These are phyloP conservation scores for Fusarium mangiferae DNA, from an alignment of 2,329 filamentous ascomycete species.

Conservation along the genomic window DNA sequence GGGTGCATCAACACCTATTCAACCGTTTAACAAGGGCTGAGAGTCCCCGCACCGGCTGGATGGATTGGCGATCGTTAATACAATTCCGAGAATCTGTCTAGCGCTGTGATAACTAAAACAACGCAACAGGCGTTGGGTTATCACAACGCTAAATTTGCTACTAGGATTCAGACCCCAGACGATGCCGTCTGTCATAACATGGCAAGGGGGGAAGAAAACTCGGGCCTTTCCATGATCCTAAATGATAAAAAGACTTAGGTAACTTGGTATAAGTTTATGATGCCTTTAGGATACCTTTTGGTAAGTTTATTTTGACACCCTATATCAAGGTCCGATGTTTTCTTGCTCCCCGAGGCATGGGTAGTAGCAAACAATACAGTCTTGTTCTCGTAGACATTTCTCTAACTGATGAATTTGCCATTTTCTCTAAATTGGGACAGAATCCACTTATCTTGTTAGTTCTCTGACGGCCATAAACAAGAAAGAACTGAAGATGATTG, in stretches of 20 bases:
- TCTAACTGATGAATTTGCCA: neutral
- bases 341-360: no score
- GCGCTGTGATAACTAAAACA: slow-evolving; percentile 43
- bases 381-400: neutral
- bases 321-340: neutral
- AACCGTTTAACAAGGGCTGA: slow-evolving; percentile 26
- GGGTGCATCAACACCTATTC: slow-evolving; percentile 6
- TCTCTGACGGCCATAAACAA: neutral
- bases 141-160: slow-evolving; percentile 40
- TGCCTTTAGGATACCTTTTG: neutral
- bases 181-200: slow-evolving; percentile 10
- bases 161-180: slow-evolving; percentile 26
- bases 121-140: slow-evolving; percentile 36
- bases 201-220: neutral
- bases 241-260: neutral
- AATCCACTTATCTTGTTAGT: neutral
- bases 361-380: slow-evolving; percentile 7
- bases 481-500: neutral
- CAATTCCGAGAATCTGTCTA: slow-evolving; percentile 45
- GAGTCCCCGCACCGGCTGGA: slow-evolving; percentile 37
- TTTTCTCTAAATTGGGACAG: neutral
- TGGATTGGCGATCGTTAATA: slow-evolving; percentile 37
- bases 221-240: no score
- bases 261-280: neutral
- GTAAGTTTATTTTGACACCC: no score